These are phyloP conservation scores for Rhododendron mucronatum DNA, from an alignment of 148 eudicot species.

Conservation along the genomic window DNA sequence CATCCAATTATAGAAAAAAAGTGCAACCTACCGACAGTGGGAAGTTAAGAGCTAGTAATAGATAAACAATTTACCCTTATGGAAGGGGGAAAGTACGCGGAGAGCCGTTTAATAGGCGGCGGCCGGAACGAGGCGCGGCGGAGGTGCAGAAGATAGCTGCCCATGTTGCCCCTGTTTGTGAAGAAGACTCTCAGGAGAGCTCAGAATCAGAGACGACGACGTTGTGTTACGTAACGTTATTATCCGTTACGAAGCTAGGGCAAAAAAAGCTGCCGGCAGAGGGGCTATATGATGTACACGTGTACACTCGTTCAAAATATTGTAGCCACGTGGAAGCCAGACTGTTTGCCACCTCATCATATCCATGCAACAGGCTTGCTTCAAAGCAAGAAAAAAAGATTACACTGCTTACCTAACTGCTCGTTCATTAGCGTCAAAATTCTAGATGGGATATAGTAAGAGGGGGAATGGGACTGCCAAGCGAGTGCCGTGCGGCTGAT, in stretches of 20 bases:
- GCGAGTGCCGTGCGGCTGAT: no score
- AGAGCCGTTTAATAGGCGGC: slow-evolving; percentile 1
- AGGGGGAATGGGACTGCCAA: no score
- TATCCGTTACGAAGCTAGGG: background rate
- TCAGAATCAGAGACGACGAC: background rate
- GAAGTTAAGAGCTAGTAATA: background rate
- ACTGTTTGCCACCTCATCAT: slow-evolving; percentile 6
- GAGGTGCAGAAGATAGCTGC: slow-evolving; percentile 11
- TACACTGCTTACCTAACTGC: no score
- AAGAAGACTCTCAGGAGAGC: background rate
- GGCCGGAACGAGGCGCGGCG: slow-evolving; percentile 15
- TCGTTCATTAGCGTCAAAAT: no score
- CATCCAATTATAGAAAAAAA: background rate
- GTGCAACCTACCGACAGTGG: background rate
- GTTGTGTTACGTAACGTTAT: background rate
- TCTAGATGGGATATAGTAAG: no score
- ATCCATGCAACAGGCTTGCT: background rate
- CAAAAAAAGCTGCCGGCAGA: background rate
- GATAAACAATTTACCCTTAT: slow-evolving; percentile 3
- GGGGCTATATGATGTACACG: background rate
- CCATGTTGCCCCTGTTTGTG: background rate
- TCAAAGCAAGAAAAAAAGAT: background rate
- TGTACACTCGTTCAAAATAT: background rate
- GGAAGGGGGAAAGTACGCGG: background rate
- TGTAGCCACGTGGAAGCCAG: background rate